Base-by-base conservation (phyloP, 2,329 filamentous ascomycete species). In the Emergomyces pasteurianus region DNA sequence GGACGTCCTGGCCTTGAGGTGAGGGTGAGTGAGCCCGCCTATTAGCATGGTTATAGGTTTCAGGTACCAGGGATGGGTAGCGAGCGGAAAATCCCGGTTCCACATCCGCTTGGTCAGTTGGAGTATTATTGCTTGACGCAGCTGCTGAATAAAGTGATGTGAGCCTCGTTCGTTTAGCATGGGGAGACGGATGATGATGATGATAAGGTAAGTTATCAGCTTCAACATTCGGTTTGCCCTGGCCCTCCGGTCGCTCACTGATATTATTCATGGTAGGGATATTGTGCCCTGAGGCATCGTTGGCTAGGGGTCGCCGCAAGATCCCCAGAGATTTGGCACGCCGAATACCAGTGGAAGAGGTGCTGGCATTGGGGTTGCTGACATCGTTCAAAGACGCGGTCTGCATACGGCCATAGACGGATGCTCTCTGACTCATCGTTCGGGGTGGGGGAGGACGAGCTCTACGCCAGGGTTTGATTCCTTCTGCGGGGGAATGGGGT, bases 1-100 rank as follows among this genome's bases (percentile, higher is more conserved):
- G 5, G 34, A 50, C 2, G 14, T 23, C 46, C 31, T 46, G 43
- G 18, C 31, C 38, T 46, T 21, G 57, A 54, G 4, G 9, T 21
- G 52, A 9, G n/a, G 9, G 34, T 6, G 18, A 46, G 55, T 26
- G 40, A 60, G 34, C 18, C 55, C 60, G 26, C 42, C n/a, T 21
- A 49, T 50, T n/a, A 52, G 52, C 12, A 26, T 16, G 34, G 18
- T 23, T 23, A 58, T 42, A 21, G 16, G 61, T 62, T 54, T 63
- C 61, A 7, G 70, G 68, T 28, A 70, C 60, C 46, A 75, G 67
- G 4, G 73, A 74, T 2, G 73, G 73, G 62, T 73, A 74, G 31
- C 67, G 72, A 54, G 70, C 66, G 26, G 68, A 64, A 61, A 72
- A 70, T 57, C 72, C 68, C 38, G 68, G 53, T 26, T 72, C 70